Evolutionary conservation across 805 yeast genomes (phyloP), one percentile per base, ranked within the genome.

Genomic region (Candida hungchunana): DNA sequence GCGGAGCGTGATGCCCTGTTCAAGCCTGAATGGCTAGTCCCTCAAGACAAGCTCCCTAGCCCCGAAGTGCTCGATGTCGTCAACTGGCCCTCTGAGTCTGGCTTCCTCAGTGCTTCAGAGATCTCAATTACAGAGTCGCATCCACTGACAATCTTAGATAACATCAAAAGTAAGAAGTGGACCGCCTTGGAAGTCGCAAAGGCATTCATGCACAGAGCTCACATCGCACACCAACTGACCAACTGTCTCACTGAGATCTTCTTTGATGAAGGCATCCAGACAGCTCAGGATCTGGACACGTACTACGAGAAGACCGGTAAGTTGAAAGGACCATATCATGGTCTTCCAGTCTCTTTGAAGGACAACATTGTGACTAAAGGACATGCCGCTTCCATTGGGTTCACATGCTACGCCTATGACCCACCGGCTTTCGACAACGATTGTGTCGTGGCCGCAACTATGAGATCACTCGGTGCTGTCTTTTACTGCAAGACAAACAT

Each of bases 301-400:
- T 66, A 69, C 47, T 73, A 44, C 39, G 55, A 54, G 37, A 48
- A 60, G 30, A 58, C 69, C 28, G 81, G 80, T 11, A 63, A 71
- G 45, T 55, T 71, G 4, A 55, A 71, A 28, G 86, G 86, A 22
- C 80, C 82, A 2, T 64, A 79, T 31, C 87, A 79, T 47, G 86
- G 87, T 1, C 51, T 79, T 15, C 87, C 86, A 7, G 59, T 79
- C 24, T 75, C 83, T 0, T 60, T 78, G 38, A 79, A 79, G 42
- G 79, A 55, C 37, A 48, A 55, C 17, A 21, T 50, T 21, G 44
- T 49, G 34, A 48, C 75, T 33, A 56, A 57, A 34, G 80, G 77
- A 4, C 60, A 63, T n/a, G 67, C 67, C 6, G 59, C 78, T 3
- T 55, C 73, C n/a, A 53, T 71, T 43, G 81, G 79, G 4, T 64